Evolutionary conservation across 108 stramenopile genomes (phyloP).

Genomic region (Nitzschia putrida): DNA sequence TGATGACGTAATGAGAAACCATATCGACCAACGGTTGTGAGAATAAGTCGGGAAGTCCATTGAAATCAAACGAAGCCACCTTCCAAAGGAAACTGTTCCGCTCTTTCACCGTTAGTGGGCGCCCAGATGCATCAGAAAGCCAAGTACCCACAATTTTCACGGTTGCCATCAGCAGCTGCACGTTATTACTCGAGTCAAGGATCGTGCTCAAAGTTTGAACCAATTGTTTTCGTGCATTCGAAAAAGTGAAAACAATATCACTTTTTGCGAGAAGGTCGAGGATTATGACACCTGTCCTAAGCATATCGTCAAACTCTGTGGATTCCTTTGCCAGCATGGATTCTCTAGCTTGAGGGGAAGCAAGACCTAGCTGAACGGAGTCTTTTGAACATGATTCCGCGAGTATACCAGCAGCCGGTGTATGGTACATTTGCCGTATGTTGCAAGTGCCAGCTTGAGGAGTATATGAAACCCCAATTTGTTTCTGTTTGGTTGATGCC

Average conservation of each 20-base stretch:
- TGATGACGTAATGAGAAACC: slow-evolving; percentile 56
- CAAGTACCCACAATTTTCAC: slow-evolving; percentile 62
- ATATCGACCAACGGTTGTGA: slow-evolving; percentile 68
- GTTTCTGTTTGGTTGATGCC: slow-evolving; percentile 44
- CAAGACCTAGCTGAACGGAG: neutral
- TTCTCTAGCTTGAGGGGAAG: slow-evolving; percentile 15
- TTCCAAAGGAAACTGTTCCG: slow-evolving; percentile 57
- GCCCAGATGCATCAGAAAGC: slow-evolving; percentile 43
- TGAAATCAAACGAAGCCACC: slow-evolving; percentile 65
- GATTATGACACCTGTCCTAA: slow-evolving; percentile 22
- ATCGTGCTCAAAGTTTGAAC: slow-evolving; percentile 57
- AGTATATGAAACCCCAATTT: slow-evolving; percentile 33
- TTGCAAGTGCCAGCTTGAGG: slow-evolving; percentile 30
- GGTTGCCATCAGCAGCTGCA: slow-evolving; percentile 62
- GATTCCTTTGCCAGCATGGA: slow-evolving; percentile 24
- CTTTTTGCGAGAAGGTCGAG: slow-evolving; percentile 56
- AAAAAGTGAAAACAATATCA: slow-evolving; percentile 50
- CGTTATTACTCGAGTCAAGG: slow-evolving; percentile 63
- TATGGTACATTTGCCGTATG: slow-evolving; percentile 49
- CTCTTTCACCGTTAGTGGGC: slow-evolving; percentile 69
- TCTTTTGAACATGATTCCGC: slow-evolving; percentile 37
- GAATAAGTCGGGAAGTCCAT: slow-evolving; percentile 56
- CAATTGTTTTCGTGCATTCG: slow-evolving; percentile 49
- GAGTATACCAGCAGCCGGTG: slow-evolving; percentile 69
- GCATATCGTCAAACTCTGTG: slow-evolving; percentile 29